phyloP scores from a whole-genome alignment of 148 eudicot genomes.

The Camellia granthamiana region DNA sequence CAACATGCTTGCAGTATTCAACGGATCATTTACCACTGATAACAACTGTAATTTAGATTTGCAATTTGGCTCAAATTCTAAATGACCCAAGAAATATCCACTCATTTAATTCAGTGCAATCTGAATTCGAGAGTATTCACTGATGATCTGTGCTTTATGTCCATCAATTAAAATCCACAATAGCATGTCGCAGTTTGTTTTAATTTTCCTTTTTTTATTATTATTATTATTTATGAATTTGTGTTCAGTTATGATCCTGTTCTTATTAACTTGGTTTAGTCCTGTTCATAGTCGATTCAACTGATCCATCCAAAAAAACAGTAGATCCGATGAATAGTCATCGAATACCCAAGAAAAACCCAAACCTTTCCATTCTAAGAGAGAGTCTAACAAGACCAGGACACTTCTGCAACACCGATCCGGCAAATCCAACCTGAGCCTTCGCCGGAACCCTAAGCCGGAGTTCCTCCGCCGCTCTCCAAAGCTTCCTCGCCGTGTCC shows the following conservation, averaged over 20 bases:
- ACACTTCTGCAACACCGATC: slow-evolving; percentile 73
- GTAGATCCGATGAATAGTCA: slow-evolving; percentile 30
- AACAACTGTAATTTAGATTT: not conserved
- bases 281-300: slow-evolving; percentile 4
- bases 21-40: not conserved
- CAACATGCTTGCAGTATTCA: not conserved
- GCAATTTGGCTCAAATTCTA: not conserved
- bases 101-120: not conserved
- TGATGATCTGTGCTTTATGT: not conserved
- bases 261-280: not conserved
- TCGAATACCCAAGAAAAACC: not conserved
- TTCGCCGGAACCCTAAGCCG: slow-evolving; percentile 69
- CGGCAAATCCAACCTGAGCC: slow-evolving; percentile 56
- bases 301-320: slow-evolving; percentile 17
- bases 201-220: no score
- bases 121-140: not conserved
- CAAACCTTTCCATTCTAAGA: slow-evolving; percentile 80
- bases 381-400: slow-evolving; percentile 61
- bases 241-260: not conserved
- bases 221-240: no score
- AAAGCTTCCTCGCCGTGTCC: slow-evolving; percentile 51
- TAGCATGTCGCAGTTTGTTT: no score
- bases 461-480: slow-evolving; percentile 75
- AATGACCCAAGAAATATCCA: not conserved
- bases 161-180: not conserved